Evolutionary conservation across 1,284 basidiomycete genomes (phyloP), one percentile per base, ranked within the genome.

Genomic region (Tylopilus sp.): DNA sequence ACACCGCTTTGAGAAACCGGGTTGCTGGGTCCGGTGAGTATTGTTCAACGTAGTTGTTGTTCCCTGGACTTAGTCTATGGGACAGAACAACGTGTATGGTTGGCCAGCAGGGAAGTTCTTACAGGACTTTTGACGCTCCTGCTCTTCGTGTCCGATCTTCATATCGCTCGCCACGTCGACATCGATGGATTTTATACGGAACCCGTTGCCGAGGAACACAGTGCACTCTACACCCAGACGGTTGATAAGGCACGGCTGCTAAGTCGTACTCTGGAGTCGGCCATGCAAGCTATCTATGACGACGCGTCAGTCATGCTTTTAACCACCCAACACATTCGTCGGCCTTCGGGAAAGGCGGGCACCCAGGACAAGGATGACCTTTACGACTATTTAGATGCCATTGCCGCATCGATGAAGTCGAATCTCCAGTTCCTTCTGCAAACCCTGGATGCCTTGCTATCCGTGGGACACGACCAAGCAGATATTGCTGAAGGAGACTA

Each of bases 161-260:
- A 91, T 63, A 69, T 92, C 42, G 87, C 87, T 19, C 77, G 79
- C 35, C 81, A 87, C 63, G 79, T 90, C 45, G 86, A 89, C 54
- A 78, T 90, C 49, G 89, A 92, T 58, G 84, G 86, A 15, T 75
- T 87, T 55, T 75, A 73, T 18, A 71, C 77, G 49, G 75, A 80
- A 25, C 52, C 71, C 2, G 73, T 71, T 13, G 53, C 57, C 11
- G 59, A 72, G 12, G 61, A 71, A 15, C 59, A 70, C 11, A 73
- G 75, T 52, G 70, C 76, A 35, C 64, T 72, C 21, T 89, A 90
- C 60, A 63, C 73, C 25, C 75, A 80, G 55, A 79, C 79, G 16
- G 82, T 91, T 4, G 78, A 79, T 29, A 79, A 74, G 49, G 88
- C 86, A 18, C 75, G 83, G 18, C 56, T 73, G 11, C 73, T 87